phyloP scores from a whole-genome alignment of 352 stramenopile genomes.

The Globisporangium alternatum region DNA sequence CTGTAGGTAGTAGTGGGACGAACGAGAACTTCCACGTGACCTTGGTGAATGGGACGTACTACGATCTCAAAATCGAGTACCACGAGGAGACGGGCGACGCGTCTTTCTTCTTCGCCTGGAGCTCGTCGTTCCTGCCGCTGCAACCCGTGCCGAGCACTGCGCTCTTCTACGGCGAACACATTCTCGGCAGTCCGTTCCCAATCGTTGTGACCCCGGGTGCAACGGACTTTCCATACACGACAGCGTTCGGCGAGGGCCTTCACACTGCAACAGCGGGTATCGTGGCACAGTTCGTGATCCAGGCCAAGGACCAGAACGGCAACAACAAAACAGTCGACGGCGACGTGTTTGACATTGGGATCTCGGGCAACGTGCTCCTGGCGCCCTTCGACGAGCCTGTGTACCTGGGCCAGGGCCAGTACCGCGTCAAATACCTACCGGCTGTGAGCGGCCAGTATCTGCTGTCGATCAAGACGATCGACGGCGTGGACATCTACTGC shows the following conservation, averaged over 20 bases:
- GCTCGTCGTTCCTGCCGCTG: constrained; percentile 87
- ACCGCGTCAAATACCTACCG: constrained; percentile 88
- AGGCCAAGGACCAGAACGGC: constrained; percentile 90
- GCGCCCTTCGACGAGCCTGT: constrained; percentile 63
- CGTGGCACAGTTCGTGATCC: constrained; percentile 89
- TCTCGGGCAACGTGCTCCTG: constrained; percentile 43
- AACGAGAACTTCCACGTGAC: constrained; percentile 64
- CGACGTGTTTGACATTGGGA: constrained; percentile 72
- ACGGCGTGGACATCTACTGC: constrained; percentile 95
- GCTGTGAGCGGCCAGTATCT: constrained; percentile 84
- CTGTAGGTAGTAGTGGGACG: constrained; percentile 34
- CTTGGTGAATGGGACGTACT: constrained; percentile 73
- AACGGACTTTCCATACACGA: constrained; percentile 95
- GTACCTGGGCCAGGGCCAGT: constrained; percentile 92
- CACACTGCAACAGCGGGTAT: constrained; percentile 79
- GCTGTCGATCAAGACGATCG: constrained; percentile 89
- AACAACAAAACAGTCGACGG: constrained; percentile 90
- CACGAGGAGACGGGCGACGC: constrained; percentile 91
- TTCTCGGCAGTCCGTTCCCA: constrained; percentile 92
- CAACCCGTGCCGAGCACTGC: constrained; percentile 76
- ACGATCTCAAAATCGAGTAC: constrained; percentile 95
- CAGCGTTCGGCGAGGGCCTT: constrained; percentile 82
- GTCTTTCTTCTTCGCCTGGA: constrained; percentile 88
- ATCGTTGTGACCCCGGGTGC: constrained; percentile 89
- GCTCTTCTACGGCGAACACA: constrained; percentile 90